Evolutionary conservation across 192 early-diverging fungal species (phyloP).

Genomic region (Podochytrium sp.): DNA sequence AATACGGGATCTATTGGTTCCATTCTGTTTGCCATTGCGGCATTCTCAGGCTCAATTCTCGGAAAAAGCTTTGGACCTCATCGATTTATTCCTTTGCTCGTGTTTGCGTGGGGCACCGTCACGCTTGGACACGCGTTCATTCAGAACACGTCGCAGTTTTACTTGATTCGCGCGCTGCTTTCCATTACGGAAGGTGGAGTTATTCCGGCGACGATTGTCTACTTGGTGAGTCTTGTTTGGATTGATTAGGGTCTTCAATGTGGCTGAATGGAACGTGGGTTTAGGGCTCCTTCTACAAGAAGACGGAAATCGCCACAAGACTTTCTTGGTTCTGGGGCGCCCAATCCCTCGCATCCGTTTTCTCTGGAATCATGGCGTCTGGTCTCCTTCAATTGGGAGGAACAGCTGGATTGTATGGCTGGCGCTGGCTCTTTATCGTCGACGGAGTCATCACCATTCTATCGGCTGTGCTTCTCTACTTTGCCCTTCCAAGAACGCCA

Average conservation of each 20-base stretch:
- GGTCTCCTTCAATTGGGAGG: slow-evolving; percentile 61
- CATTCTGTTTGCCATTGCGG: slow-evolving; percentile 20
- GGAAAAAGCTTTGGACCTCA: slow-evolving; percentile 20
- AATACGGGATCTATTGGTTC: slow-evolving; percentile 18
- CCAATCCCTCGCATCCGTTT: slow-evolving; percentile 47
- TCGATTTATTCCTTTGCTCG: slow-evolving; percentile 26
- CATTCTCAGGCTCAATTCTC: slow-evolving; percentile 22
- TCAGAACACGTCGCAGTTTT: slow-evolving; percentile 11
- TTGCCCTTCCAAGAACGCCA: slow-evolving; percentile 60
- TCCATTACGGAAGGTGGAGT: slow-evolving; percentile 30
- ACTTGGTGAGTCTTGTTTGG: slow-evolving; percentile 57
- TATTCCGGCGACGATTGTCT: slow-evolving; percentile 33
- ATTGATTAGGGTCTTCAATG: too few relatives aligned
- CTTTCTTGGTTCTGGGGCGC: slow-evolving; percentile 34
- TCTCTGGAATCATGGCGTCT: slow-evolving; percentile 59
- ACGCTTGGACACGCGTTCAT: slow-evolving; percentile 17
- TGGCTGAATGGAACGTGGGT: too few relatives aligned
- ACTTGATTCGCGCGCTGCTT: slow-evolving; percentile 15
- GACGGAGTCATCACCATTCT: slow-evolving; percentile 62
- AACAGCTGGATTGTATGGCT: slow-evolving; percentile 57
- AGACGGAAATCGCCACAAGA: slow-evolving; percentile 12
- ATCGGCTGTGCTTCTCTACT: slow-evolving; percentile 58
- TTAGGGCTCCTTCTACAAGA: slow-evolving; percentile 25
- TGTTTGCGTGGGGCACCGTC: slow-evolving; percentile 30
- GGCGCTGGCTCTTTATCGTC: slow-evolving; percentile 72